phyloP scores from a whole-genome alignment of 331 rosid genomes.

The Prunus yedoensis region DNA sequence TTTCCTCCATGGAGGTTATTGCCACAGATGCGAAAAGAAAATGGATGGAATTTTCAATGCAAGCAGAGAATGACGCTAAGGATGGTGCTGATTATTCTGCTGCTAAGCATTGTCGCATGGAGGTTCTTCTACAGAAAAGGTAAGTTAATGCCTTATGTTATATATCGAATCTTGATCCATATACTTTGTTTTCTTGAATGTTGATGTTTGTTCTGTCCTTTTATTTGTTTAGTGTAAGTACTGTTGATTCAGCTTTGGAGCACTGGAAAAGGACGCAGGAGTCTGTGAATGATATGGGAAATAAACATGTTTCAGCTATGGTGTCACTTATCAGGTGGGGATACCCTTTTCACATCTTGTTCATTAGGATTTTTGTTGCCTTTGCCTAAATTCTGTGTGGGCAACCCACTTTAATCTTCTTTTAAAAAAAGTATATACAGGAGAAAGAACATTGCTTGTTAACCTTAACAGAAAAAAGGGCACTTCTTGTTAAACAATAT shows the following conservation, averaged over 20 bases:
- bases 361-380: neutral
- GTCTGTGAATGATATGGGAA: conserved; percentile 62
- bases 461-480: neutral
- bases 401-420: neutral
- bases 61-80: conserved; percentile 65
- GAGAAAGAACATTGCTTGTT: neutral
- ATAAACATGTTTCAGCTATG: conserved; percentile 52
- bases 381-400: neutral
- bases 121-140: conserved; percentile 71
- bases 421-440: neutral
- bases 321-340: conserved; percentile 64
- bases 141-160: conserved; percentile 10
- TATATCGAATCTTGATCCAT: neutral
- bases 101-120: conserved; percentile 82
- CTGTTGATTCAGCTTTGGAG: conserved; percentile 52
- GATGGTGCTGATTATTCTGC: conserved; percentile 73
- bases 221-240: conserved; percentile 42
- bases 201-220: conserved; percentile 14
- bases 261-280: conserved; percentile 60
- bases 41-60: conserved; percentile 71
- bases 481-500: neutral
- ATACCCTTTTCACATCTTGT: neutral
- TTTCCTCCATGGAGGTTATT: conserved; percentile 71
- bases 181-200: neutral
- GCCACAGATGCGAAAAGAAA: conserved; percentile 68